These are phyloP conservation scores for Closterium sp. DNA, from an alignment of 139 green algal species.

Conservation along the genomic window DNA sequence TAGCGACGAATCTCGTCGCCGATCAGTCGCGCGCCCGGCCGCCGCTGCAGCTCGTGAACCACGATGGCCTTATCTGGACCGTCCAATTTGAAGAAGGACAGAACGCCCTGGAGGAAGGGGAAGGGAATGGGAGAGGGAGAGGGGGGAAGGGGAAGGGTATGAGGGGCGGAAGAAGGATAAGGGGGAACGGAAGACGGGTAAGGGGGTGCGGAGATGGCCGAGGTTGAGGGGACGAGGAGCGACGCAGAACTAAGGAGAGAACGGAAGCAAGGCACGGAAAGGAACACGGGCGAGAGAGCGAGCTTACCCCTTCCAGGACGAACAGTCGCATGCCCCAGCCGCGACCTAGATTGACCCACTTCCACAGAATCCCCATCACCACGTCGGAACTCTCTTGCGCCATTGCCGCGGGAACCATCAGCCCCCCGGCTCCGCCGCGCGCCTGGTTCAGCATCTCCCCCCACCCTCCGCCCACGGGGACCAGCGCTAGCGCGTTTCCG, in stretches of 20 bases:
- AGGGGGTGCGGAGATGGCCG: no score
- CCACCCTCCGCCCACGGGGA: background rate
- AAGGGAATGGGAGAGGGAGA: background rate
- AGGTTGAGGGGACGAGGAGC: background rate
- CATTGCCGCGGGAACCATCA: background rate
- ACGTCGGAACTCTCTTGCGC: background rate
- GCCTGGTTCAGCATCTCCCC: background rate
- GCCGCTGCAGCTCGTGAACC: conserved; percentile 18
- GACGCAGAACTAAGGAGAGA: background rate
- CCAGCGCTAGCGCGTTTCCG: background rate
- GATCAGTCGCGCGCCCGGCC: conserved; percentile 38
- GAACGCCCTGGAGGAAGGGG: conserved; percentile 54
- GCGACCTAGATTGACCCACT: background rate
- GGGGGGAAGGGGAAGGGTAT: background rate
- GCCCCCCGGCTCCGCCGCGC: background rate
- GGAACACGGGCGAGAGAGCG: background rate
- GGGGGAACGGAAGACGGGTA: no score
- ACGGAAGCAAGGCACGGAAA: background rate
- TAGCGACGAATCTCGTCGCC: conserved; percentile 33
- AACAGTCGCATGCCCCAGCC: background rate
- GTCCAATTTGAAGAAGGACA: conserved; percentile 76
- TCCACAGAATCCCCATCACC: background rate
- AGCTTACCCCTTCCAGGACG: background rate
- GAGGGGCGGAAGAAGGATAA: background rate
- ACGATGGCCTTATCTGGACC: conserved; percentile 43